phyloP scores from a whole-genome alignment of 2,329 filamentous ascomycete genomes.

The Ilyonectria destructans region DNA sequence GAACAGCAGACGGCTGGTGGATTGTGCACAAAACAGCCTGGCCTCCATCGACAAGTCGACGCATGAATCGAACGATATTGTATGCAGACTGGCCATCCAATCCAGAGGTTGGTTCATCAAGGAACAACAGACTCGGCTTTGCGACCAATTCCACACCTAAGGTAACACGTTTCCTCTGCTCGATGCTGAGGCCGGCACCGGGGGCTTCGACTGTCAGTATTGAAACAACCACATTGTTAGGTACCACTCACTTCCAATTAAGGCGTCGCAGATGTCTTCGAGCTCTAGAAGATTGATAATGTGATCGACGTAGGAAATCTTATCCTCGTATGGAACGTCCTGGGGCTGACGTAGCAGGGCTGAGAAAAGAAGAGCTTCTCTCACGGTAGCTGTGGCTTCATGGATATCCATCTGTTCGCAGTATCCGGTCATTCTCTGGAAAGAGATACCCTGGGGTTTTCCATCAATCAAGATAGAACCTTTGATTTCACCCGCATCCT shows the following conservation, averaged over 20 bases:
- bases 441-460: slow-evolving; percentile 70
- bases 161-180: slow-evolving; percentile 75
- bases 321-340: slow-evolving; percentile 70
- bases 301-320: slow-evolving; percentile 77
- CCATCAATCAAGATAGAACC: slow-evolving; percentile 70
- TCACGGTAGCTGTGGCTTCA: slow-evolving; percentile 76
- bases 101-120: slow-evolving; percentile 76
- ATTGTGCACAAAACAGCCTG: slow-evolving; percentile 78
- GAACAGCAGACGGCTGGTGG: slow-evolving; percentile 69
- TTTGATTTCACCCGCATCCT: slow-evolving; percentile 72
- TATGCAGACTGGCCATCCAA: slow-evolving; percentile 56
- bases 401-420: slow-evolving; percentile 81
- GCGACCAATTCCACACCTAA: slow-evolving; percentile 82
- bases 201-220: slow-evolving; percentile 63
- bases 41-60: slow-evolving; percentile 71
- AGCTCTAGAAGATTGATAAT: slow-evolving; percentile 79
- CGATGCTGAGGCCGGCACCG: slow-evolving; percentile 65
- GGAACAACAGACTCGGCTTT: slow-evolving; percentile 77
- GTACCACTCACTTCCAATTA: slow-evolving; percentile 66
- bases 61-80: slow-evolving; percentile 60
- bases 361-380: slow-evolving; percentile 79
- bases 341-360: slow-evolving; percentile 75
- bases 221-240: slow-evolving; percentile 15
- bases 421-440: slow-evolving; percentile 79
- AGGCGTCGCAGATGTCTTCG: slow-evolving; percentile 75